These are phyloP conservation scores for Earliella scabrosa DNA, from an alignment of 1,284 basidiomycete species.

Conservation along the genomic window DNA sequence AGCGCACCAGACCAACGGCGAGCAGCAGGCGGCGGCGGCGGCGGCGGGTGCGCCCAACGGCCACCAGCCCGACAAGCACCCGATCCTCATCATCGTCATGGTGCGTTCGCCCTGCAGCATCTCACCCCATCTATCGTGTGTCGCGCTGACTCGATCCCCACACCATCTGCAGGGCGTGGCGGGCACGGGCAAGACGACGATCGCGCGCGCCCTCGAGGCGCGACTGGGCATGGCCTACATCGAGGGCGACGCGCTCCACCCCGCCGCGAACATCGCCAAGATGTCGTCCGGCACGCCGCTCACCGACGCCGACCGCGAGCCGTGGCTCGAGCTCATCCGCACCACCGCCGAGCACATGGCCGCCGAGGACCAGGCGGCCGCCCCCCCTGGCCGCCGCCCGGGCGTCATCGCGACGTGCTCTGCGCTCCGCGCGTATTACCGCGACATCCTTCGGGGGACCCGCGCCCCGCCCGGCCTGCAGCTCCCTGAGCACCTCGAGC, in stretches of 20 bases:
- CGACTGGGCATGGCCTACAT: conserved; percentile 75
- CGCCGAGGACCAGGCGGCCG: conserved; percentile 25
- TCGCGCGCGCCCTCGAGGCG: conserved; percentile 69
- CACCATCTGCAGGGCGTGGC: conserved; percentile 69
- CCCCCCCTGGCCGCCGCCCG: conserved; percentile 9
- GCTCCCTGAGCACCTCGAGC: conserved; percentile 29
- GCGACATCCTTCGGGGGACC: conserved; percentile 77
- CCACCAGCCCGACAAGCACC: conserved; percentile 17
- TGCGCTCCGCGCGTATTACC: conserved; percentile 82
- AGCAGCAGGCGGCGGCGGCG: conserved; percentile 4
- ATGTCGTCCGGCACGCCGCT: conserved; percentile 85
- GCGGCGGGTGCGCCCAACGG: conserved; percentile 8
- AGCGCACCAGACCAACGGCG: neutral
- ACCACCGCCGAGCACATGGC: conserved; percentile 58
- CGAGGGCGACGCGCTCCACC: conserved; percentile 92
- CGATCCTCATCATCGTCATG: conserved; percentile 52
- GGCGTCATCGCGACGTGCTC: conserved; percentile 87
- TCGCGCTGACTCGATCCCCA: too few species aligned
- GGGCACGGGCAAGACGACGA: conserved; percentile 89
- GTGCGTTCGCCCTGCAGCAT: conserved; percentile 33
- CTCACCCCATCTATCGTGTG: too few species aligned
- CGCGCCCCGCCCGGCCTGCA: conserved; percentile 34
- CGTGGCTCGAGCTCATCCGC: conserved; percentile 85
- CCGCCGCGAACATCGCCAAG: conserved; percentile 82
- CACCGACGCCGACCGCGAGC: conserved; percentile 82